phyloP scores from a whole-genome alignment of 768 basidiomycete genomes.

The Phlegmacium glaucopus region DNA sequence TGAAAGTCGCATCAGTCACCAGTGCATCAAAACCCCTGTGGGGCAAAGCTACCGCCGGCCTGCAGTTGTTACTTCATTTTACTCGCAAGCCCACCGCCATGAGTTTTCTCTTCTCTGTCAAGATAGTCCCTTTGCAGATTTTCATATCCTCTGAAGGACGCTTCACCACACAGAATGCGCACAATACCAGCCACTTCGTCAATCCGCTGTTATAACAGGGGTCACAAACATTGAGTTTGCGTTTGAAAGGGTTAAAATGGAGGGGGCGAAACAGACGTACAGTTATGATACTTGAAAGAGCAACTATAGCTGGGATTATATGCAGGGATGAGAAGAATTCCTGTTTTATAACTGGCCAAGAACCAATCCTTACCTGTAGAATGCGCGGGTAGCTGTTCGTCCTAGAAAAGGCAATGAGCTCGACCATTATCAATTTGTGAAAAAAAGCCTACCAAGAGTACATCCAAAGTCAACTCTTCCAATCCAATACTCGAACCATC shows the following conservation, averaged over 20 bases:
- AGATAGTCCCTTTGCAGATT: slow-evolving; percentile 34
- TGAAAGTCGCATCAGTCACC: too few relatives aligned
- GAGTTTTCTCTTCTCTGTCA: slow-evolving; percentile 34
- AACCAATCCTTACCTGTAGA: slow-evolving; percentile 30
- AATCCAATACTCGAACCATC: slow-evolving; percentile 41
- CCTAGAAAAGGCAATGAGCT: slow-evolving; percentile 18
- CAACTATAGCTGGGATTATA: slow-evolving; percentile 30
- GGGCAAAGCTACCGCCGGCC: too few relatives aligned
- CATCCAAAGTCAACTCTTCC: slow-evolving; percentile 35
- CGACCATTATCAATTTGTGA: neutral
- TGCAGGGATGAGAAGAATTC: neutral
- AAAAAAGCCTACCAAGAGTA: slow-evolving; percentile 24
- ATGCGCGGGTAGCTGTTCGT: slow-evolving; percentile 41
- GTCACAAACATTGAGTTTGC: neutral
- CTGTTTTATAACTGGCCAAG: neutral
- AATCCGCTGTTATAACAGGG: slow-evolving; percentile 25
- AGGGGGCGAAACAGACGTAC: slow-evolving; percentile 18
- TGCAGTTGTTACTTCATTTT: too few relatives aligned
- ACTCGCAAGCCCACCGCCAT: slow-evolving; percentile 22
- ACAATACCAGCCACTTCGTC: slow-evolving; percentile 39
- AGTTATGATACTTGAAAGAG: slow-evolving; percentile 36
- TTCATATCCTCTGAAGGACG: slow-evolving; percentile 36
- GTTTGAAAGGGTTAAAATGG: neutral
- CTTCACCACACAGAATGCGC: slow-evolving; percentile 39
- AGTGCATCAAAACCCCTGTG: too few relatives aligned